These are phyloP conservation scores for Soucietia sequanensis DNA, from an alignment of 805 yeast species.

Conservation along the genomic window DNA sequence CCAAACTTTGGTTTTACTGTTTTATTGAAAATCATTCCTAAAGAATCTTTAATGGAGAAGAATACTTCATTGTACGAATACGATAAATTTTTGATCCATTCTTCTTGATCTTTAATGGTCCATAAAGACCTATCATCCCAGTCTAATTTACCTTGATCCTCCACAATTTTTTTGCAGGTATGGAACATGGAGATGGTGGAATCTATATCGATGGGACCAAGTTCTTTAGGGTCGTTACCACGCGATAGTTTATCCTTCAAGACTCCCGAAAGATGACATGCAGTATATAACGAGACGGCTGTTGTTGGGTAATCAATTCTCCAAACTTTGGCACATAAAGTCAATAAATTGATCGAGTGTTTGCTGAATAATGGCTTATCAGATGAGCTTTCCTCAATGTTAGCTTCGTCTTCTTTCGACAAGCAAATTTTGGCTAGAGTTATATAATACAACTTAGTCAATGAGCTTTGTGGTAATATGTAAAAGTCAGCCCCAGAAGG, in stretches of 20 bases:
- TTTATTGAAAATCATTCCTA: slow-evolving; percentile 41
- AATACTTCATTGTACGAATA: slow-evolving; percentile 48
- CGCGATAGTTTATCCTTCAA: slow-evolving; percentile 25
- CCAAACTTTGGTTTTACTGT: slow-evolving; percentile 57
- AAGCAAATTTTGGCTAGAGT: slow-evolving; percentile 1
- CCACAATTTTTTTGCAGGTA: slow-evolving; percentile 26
- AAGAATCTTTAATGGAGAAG: slow-evolving; percentile 40
- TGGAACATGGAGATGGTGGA: slow-evolving; percentile 24
- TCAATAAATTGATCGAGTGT: slow-evolving; percentile 42
- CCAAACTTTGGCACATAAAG: slow-evolving; percentile 55
- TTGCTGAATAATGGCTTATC: slow-evolving; percentile 34
- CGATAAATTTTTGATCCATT: slow-evolving; percentile 48
- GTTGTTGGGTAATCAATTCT: slow-evolving; percentile 50
- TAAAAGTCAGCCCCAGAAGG: slow-evolving; percentile 39
- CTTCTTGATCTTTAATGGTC: slow-evolving; percentile 45
- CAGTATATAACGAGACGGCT: slow-evolving; percentile 50
- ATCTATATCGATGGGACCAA: slow-evolving; percentile 31
- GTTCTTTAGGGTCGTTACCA: slow-evolving; percentile 15
- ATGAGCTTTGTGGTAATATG: slow-evolving; percentile 28
- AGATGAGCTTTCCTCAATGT: slow-evolving; percentile 1
- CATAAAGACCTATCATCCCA: slow-evolving; percentile 33
- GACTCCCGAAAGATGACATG: slow-evolving; percentile 36
- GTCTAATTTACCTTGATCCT: slow-evolving; percentile 26
- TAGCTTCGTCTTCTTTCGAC: neutral
- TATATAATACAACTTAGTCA: slow-evolving; percentile 18